Conservation (phyloP, 176 grass and related monocot genomes). For the Microstegium vimineum region DNA sequence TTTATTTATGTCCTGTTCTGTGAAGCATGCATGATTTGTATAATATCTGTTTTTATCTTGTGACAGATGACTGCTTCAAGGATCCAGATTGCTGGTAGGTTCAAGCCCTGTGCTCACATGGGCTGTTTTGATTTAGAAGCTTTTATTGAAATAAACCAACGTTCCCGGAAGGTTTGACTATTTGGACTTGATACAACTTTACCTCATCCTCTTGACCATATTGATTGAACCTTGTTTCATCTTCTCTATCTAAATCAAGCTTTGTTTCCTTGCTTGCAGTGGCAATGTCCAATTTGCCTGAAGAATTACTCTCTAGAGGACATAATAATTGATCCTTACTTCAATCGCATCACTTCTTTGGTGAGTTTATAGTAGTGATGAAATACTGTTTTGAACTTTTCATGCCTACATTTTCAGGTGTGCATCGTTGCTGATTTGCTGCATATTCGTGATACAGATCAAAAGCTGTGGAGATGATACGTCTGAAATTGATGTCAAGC, state of each 20-base stretch:
- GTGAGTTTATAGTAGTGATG: slow-evolving; percentile 48
- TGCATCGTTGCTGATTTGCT: slow-evolving; percentile 26
- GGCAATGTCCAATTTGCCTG: slow-evolving; percentile 96
- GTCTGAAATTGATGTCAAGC: slow-evolving; percentile 74
- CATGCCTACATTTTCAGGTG: slow-evolving; percentile 6
- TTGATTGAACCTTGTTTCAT: neutral
- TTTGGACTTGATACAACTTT: slow-evolving; percentile 11
- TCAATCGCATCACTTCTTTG: slow-evolving; percentile 83
- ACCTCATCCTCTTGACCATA: slow-evolving; percentile 3
- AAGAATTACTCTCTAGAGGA: slow-evolving; percentile 76
- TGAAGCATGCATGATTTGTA: too few relatives aligned
- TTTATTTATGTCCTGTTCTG: too few relatives aligned
- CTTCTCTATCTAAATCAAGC: slow-evolving; percentile 5
- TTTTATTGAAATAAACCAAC: slow-evolving; percentile 79
- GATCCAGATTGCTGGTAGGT: slow-evolving; percentile 84
- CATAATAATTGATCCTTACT: slow-evolving; percentile 92
- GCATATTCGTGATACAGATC: slow-evolving; percentile 53
- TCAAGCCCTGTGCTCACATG: slow-evolving; percentile 89
- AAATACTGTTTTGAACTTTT: neutral
- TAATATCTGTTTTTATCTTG: slow-evolving; percentile 18
- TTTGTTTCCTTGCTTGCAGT: slow-evolving; percentile 53
- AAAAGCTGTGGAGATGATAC: slow-evolving; percentile 58
- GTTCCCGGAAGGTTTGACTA: slow-evolving; percentile 71
- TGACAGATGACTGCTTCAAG: slow-evolving; percentile 79
- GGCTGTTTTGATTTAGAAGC: slow-evolving; percentile 96